These are phyloP conservation scores for Trifolium subterraneum DNA, from an alignment of 306 rosid species.

Conservation along the genomic window DNA sequence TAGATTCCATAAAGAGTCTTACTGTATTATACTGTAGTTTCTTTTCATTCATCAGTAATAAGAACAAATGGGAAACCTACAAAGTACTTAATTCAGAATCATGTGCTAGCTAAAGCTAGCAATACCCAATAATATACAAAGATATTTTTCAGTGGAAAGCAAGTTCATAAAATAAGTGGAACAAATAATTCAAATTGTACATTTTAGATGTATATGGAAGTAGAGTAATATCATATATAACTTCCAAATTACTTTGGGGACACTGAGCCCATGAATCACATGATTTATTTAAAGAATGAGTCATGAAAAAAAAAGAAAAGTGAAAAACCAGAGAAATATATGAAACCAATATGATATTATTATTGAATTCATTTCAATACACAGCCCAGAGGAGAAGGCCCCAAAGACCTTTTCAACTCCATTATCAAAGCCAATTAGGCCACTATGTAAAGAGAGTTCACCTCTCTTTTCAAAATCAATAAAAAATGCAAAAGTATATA, in stretches of 20 bases:
- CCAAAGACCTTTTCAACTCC: conserved; percentile 72
- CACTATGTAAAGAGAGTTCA: conserved; percentile 39
- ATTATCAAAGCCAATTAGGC: conserved; percentile 52
- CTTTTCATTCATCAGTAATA: too few relatives aligned
- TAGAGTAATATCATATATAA: not conserved
- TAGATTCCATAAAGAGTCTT: too few relatives aligned
- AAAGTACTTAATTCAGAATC: conserved; percentile 54
- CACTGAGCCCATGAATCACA: conserved; percentile 7
- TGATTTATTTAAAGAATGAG: conserved; percentile 17
- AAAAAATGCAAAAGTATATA: conserved; percentile 42
- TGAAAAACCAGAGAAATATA: not conserved
- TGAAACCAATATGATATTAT: conserved; percentile 48
- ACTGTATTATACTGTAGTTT: too few relatives aligned
- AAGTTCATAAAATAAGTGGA: conserved; percentile 19
- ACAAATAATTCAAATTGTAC: conserved; percentile 20
- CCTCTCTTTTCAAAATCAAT: conserved; percentile 39
- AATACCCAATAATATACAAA: conserved; percentile 28
- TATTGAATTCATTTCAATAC: conserved; percentile 65
- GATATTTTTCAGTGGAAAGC: conserved; percentile 15
- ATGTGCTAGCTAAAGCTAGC: conserved; percentile 44
- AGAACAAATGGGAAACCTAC: conserved; percentile 65
- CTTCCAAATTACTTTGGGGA: conserved; percentile 11
- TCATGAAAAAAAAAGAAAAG: not conserved
- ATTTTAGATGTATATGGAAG: conserved; percentile 22
- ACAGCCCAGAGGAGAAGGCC: conserved; percentile 71